phyloP scores from a whole-genome alignment of 164 flowering plant species.

The Echeveria elegans region DNA sequence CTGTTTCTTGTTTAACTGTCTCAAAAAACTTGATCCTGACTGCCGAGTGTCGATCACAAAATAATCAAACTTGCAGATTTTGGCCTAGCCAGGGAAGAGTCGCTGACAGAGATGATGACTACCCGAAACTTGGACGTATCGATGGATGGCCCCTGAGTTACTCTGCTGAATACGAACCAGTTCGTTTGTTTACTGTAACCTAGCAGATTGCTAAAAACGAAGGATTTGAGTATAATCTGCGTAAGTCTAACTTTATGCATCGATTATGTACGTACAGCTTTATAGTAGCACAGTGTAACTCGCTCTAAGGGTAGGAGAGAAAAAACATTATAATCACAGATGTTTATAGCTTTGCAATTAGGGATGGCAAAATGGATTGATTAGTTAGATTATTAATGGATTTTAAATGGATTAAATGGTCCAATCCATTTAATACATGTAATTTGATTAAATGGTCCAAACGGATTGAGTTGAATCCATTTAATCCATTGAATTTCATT shows the following conservation, averaged over 20 bases:
- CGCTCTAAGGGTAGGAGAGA: slow-evolving; percentile 89
- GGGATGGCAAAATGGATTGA: no score
- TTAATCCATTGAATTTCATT: no score
- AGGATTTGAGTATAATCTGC: not conserved
- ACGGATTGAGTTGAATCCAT: no score
- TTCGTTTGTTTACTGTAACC: not conserved
- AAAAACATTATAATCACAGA: slow-evolving; percentile 95
- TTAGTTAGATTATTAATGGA: no score
- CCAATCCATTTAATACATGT: no score
- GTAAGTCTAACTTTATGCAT: not conserved
- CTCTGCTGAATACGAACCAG: not conserved
- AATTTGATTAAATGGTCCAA: no score
- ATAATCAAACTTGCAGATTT: slow-evolving; percentile 86
- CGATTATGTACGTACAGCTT: slow-evolving; percentile 41
- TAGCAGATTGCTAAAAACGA: not conserved
- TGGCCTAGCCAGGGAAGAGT: slow-evolving; percentile 88
- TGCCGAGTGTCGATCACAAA: slow-evolving; percentile 77
- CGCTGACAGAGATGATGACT: slow-evolving; percentile 91
- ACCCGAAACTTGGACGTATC: slow-evolving; percentile 78
- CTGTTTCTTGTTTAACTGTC: not conserved
- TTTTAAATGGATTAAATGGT: no score
- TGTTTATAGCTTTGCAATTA: slow-evolving; percentile 88
- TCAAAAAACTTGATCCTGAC: slow-evolving; percentile 82
- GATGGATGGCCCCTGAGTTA: slow-evolving; percentile 8
- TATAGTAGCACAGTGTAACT: slow-evolving; percentile 96